These are phyloP conservation scores for Pythium monospermum DNA, from an alignment of 352 stramenopile genomes.

Conservation along the genomic window DNA sequence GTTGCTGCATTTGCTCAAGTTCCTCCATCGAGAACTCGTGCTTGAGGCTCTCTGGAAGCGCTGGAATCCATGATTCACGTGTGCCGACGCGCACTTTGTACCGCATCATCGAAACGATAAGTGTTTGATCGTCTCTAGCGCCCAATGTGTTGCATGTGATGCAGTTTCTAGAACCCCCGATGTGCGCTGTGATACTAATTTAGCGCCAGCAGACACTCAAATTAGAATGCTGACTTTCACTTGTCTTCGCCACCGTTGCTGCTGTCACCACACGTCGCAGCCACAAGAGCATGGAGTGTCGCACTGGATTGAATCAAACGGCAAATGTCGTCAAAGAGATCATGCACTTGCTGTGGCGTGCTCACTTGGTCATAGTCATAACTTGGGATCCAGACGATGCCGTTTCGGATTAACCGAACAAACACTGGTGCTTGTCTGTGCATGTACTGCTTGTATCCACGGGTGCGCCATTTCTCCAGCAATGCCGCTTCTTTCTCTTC, in stretches of 20 bases:
- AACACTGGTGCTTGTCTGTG: constrained; percentile 65
- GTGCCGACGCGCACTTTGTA: constrained; percentile 36
- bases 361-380: constrained; percentile 70
- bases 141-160: no score
- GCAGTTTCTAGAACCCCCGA: no score
- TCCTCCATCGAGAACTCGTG: constrained; percentile 64
- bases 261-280: background rate
- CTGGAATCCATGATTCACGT: constrained; percentile 40
- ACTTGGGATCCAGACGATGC: constrained; percentile 67
- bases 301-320: constrained; percentile 15
- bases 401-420: constrained; percentile 58
- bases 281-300: background rate
- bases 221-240: no score
- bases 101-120: constrained; percentile 30
- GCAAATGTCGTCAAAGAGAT: constrained; percentile 24
- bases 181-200: no score
- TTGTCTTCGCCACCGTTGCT: background rate
- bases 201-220: no score
- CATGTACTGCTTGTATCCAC: constrained; percentile 75
- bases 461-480: constrained; percentile 38
- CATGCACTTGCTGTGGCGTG: constrained; percentile 20
- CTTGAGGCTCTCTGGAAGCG: constrained; percentile 47
- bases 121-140: no score
- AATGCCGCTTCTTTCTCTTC: constrained; percentile 24
- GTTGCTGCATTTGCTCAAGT: constrained; percentile 59